These are phyloP conservation scores for Shiraia bambusicola DNA, from an alignment of 2,329 filamentous ascomycete genomes.

Conservation along the genomic window DNA sequence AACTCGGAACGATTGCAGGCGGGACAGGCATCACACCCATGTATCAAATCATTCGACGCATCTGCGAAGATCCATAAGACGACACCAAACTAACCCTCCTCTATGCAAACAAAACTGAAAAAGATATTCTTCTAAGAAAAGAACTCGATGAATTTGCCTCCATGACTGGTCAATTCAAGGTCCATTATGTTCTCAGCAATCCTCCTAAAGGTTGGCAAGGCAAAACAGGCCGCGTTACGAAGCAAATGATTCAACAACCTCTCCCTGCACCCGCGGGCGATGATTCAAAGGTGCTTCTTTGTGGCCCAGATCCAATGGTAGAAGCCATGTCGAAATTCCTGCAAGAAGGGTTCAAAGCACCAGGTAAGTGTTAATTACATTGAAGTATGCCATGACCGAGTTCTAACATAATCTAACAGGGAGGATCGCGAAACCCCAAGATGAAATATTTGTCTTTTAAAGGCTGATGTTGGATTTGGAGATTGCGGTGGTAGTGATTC, in stretches of 20 bases:
- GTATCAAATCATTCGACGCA: conserved; percentile 64
- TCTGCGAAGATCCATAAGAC: conserved; percentile 61
- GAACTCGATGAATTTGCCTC: conserved; percentile 58
- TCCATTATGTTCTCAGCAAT: conserved; percentile 57
- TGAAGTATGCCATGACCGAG: background rate
- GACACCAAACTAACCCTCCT: conserved; percentile 59
- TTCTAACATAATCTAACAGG: conserved; percentile 4
- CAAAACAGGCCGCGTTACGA: conserved; percentile 6
- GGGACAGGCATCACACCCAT: conserved; percentile 59
- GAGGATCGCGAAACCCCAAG: conserved; percentile 13
- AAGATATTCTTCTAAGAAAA: conserved; percentile 59
- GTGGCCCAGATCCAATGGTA: conserved; percentile 54
- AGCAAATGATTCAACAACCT: conserved; percentile 9
- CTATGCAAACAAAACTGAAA: conserved; percentile 61
- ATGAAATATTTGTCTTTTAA: conserved; percentile 8
- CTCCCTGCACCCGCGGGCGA: conserved; percentile 49
- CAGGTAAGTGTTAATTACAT: conserved; percentile 6
- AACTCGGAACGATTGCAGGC: conserved; percentile 59
- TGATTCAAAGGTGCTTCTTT: conserved; percentile 91
- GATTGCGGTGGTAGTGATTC: too few relatives aligned
- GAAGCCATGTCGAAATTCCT: conserved; percentile 9
- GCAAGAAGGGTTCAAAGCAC: conserved; percentile 16
- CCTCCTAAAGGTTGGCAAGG: conserved; percentile 13
- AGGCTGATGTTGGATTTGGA: background rate
- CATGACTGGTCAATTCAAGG: conserved; percentile 54